Percentiles rank a stretch among this genome's conserved stretches.
phyloP scores from a whole-genome alignment of 2,329 filamentous ascomycete species.

The Pyrenophora seminiperda region DNA sequence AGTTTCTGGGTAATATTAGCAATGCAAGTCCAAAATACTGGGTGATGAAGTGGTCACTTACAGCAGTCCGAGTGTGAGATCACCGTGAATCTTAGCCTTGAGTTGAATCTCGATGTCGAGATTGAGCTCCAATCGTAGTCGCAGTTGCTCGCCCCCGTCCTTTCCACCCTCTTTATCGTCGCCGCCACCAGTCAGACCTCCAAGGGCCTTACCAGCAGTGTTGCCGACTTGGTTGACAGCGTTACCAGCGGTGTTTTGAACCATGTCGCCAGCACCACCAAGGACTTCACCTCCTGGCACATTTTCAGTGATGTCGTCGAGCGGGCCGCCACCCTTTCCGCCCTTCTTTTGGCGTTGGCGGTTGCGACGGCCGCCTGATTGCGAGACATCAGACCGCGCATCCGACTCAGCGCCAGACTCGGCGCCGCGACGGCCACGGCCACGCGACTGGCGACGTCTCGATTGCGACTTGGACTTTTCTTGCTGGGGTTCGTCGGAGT shows the following conservation, averaged over 20 bases:
- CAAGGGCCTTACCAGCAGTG: constrained; percentile 52
- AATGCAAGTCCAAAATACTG: not conserved
- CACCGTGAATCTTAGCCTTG: constrained; percentile 69
- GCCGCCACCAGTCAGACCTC: constrained; percentile 54
- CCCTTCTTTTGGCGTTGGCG: constrained; percentile 58
- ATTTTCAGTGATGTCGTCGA: constrained; percentile 62
- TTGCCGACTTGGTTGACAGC: constrained; percentile 54
- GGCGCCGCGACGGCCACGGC: constrained; percentile 53
- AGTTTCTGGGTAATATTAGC: constrained; percentile 41
- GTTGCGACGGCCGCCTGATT: constrained; percentile 61
- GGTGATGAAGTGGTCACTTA: constrained; percentile 38
- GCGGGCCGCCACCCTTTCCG: constrained; percentile 54
- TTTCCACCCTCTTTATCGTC: constrained; percentile 40
- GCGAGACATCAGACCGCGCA: constrained; percentile 59
- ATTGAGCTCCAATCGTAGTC: constrained; percentile 64
- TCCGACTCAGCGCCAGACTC: constrained; percentile 61
- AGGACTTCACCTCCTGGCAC: constrained; percentile 59
- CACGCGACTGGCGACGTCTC: constrained; percentile 56
- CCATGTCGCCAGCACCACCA: constrained; percentile 60
- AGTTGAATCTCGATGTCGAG: constrained; percentile 67
- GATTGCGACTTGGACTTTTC: constrained; percentile 53
- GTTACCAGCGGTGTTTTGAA: constrained; percentile 61
- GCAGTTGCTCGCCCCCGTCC: constrained; percentile 57
- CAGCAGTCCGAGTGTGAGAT: constrained; percentile 63
- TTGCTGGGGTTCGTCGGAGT: constrained; percentile 55